Percentiles rank a stretch among this genome's conserved stretches.
Conservation (phyloP, 345 rosid species). For the Mallotus nudiflorus region DNA sequence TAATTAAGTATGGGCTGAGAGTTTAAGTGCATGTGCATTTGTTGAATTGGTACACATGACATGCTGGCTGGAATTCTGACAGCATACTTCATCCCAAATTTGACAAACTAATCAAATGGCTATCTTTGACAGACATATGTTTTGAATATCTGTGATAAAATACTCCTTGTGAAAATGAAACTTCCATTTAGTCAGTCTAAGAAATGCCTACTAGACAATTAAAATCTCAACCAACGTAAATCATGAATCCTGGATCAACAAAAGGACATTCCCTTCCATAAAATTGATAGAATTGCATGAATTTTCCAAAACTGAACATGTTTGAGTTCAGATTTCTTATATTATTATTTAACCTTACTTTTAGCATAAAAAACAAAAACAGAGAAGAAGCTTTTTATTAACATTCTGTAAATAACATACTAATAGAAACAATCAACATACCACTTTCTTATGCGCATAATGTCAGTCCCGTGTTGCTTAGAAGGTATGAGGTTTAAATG, state of each 20-base stretch:
- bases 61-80: not conserved
- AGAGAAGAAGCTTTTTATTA: not conserved
- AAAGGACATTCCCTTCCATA: not conserved
- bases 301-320: too few relatives aligned
- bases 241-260: not conserved
- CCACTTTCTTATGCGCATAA: constrained; percentile 89
- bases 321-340: not conserved
- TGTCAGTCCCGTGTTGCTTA: constrained; percentile 79
- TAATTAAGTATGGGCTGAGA: not conserved
- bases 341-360: not conserved
- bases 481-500: constrained; percentile 66
- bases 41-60: not conserved
- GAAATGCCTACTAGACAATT: too few relatives aligned
- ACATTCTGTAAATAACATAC: not conserved
- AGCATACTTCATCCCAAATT: not conserved
- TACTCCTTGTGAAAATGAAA: not conserved
- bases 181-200: not conserved
- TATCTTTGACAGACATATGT: not conserved
- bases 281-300: not conserved
- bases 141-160: not conserved
- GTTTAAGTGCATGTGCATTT: not conserved
- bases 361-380: constrained; percentile 4
- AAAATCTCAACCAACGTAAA: not conserved
- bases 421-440: constrained; percentile 27
- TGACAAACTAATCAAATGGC: not conserved